Conservation (phyloP, 2,329 filamentous ascomycete species). For the Penicillium polonicum region DNA sequence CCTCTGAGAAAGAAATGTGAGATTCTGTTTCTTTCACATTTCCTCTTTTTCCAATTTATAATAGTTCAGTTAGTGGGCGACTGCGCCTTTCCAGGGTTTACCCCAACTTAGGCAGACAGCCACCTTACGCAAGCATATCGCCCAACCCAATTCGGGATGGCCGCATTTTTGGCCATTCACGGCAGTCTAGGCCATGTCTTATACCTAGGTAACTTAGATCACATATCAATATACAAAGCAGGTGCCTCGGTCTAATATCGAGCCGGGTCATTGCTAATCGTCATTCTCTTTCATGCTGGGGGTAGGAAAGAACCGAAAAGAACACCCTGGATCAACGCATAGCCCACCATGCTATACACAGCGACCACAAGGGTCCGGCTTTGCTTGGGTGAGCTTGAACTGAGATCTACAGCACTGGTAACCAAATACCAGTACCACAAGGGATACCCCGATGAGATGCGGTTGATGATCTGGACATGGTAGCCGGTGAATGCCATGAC, state of each 20-base stretch:
- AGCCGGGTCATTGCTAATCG: neutral
- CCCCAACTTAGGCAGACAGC: slow-evolving; percentile 21
- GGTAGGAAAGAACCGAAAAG: slow-evolving; percentile 90
- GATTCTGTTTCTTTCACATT: neutral
- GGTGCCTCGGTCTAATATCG: neutral
- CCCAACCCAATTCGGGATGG: slow-evolving; percentile 9
- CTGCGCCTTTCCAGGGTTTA: slow-evolving; percentile 4
- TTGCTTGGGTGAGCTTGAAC: slow-evolving; percentile 18
- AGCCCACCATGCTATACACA: slow-evolving; percentile 72
- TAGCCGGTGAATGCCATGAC: slow-evolving; percentile 72
- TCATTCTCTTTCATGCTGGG: slow-evolving; percentile 56
- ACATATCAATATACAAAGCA: neutral
- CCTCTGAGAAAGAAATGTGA: neutral
- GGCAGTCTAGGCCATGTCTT: neutral
- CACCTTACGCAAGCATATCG: slow-evolving; percentile 18
- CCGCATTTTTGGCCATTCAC: slow-evolving; percentile 1
- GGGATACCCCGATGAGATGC: slow-evolving; percentile 83
- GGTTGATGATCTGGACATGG: slow-evolving; percentile 91
- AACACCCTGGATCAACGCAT: slow-evolving; percentile 76
- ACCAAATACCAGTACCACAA: slow-evolving; percentile 86
- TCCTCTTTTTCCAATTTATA: neutral
- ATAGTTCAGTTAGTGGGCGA: neutral
- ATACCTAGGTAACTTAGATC: neutral
- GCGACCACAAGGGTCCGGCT: slow-evolving; percentile 35
- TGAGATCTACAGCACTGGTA: slow-evolving; percentile 29